Percentiles rank a stretch among this genome's conserved stretches.
These are phyloP conservation scores for Stephania japonica DNA, from an alignment of 164 flowering plant species.

Conservation along the genomic window DNA sequence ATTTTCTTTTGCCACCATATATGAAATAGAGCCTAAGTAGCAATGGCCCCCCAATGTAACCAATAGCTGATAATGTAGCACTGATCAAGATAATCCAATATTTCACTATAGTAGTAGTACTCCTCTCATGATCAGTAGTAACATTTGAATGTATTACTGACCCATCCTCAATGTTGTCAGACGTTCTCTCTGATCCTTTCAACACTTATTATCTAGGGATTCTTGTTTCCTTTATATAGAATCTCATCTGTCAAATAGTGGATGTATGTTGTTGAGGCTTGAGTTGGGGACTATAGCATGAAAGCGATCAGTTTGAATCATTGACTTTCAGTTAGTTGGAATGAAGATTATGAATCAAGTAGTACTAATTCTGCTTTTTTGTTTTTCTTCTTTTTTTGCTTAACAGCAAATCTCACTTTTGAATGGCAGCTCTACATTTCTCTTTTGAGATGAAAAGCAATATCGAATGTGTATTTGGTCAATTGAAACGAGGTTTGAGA, in stretches of 20 bases:
- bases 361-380: no score
- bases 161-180: neutral
- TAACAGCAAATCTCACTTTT: neutral
- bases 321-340: no score
- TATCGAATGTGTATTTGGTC: no score
- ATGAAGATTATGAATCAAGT: no score
- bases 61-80: neutral
- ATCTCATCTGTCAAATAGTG: neutral
- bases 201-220: neutral
- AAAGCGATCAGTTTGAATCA: no score
- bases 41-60: constrained; percentile 10
- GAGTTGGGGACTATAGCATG: no score
- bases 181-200: neutral
- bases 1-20: constrained; percentile 6
- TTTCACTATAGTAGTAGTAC: neutral
- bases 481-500: no score
- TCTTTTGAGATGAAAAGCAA: no score
- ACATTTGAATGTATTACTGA: neutral
- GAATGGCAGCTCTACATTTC: no score
- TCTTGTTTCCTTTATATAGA: neutral
- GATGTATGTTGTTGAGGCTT: neutral
- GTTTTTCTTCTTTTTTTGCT: neutral
- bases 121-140: neutral
- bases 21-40: constrained; percentile 10
- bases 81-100: constrained; percentile 4